Base-by-base conservation (phyloP, 192 early-diverging fungal species). In the Podila minutissima region DNA sequence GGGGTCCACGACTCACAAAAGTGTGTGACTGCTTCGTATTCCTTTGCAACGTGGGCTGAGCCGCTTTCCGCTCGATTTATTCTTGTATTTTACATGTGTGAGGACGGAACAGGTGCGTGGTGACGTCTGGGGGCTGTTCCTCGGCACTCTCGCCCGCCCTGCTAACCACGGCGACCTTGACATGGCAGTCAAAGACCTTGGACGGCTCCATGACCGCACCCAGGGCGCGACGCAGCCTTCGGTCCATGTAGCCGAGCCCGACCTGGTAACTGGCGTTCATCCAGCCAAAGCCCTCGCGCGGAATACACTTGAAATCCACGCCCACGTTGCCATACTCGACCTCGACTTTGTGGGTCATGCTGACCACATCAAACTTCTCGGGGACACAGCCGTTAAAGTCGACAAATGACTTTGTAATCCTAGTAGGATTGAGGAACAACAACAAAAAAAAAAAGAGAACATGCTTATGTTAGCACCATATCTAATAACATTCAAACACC, bases 301-400 rank as follows among this genome's bases (percentile, higher is more conserved):
- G 93, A n/a, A 99, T 93, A 77, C 87, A 94, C 83, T 95, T 94
- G 86, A 98, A 98, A 74, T 98, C 97, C 0, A 89, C 83, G 3
- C 98, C 98, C 0, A 98, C 96, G 63, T 97, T 97, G 35, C 97
- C 97, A 66, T 98, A 99, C 84, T 99, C 98, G 20, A 98, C 97
- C 59, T 97, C 82, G 33, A 98, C 92, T 31, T 88, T 86, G 82
- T 99, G 98, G 22, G 93, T 94, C 84, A 98, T 89, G 53, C 88
- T 87, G 26, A 97, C 96, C 5, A 98, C 93, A 72, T 99, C 96
- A 83, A 97, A 98, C 84, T 99, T 99, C 64, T 99, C 98, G 0
- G 96, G 96, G 8, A 99, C 98, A 0, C 96, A 94, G 10, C 97
- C 97, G 76, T 97, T 99, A 74, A 93, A 96, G 74, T 99, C 96